Conservation (phyloP, 257 asterid species). For the Solanum chilense region DNA sequence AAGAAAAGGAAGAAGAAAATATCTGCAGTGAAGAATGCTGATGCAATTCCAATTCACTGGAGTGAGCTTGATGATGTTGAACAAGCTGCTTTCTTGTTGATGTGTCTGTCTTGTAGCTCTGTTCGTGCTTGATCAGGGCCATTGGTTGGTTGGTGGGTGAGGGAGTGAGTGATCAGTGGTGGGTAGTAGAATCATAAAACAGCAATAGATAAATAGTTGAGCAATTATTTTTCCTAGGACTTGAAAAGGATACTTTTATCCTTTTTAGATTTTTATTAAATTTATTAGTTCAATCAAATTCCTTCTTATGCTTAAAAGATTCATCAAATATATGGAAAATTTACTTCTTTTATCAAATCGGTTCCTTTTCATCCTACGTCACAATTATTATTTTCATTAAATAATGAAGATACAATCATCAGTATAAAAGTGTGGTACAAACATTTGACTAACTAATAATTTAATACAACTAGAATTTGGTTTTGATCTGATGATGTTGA, state of each 20-base stretch:
- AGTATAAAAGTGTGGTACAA: neutral
- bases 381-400: neutral
- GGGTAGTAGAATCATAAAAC: neutral
- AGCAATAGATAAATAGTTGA: neutral
- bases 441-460: neutral
- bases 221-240: neutral
- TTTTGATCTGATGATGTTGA: neutral
- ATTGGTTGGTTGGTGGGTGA: neutral
- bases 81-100: slow-evolving; percentile 75
- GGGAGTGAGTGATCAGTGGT: neutral
- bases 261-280: neutral
- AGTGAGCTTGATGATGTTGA: slow-evolving; percentile 69
- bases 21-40: neutral
- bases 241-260: neutral
- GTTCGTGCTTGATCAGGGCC: slow-evolving; percentile 11
- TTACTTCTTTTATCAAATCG: neutral
- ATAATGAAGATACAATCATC: too few relatives aligned
- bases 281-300: neutral
- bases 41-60: neutral
- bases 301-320: neutral
- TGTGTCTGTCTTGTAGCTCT: slow-evolving; percentile 84
- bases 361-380: neutral
- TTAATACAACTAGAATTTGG: neutral
- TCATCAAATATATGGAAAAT: neutral
- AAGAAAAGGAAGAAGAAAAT: slow-evolving; percentile 6